These are phyloP conservation scores for Aspergillus bridgeri DNA, from an alignment of 495 filamentous ascomycete genomes.

Conservation along the genomic window DNA sequence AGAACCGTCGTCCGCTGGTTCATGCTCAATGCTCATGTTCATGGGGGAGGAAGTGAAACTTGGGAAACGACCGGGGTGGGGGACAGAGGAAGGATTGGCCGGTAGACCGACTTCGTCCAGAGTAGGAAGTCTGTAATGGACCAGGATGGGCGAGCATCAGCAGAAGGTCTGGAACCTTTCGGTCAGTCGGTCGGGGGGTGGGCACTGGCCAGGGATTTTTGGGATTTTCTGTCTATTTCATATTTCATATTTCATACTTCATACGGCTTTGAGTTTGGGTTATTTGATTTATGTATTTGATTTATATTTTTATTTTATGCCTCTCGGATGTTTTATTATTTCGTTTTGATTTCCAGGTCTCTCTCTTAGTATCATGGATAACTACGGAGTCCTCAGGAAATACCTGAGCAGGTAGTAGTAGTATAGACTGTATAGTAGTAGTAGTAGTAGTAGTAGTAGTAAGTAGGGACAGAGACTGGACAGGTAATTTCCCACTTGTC, in stretches of 20 bases:
- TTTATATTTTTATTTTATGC: not conserved
- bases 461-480: not conserved
- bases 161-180: conserved; percentile 7
- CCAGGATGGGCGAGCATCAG: conserved; percentile 5
- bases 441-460: no score
- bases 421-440: no score
- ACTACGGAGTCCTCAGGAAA: no score
- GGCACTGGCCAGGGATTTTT: not conserved
- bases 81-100: conserved; percentile 1
- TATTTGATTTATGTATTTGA: not conserved
- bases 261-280: no score
- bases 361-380: no score
- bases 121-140: no score
- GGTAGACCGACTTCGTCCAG: not conserved
- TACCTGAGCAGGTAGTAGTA: no score
- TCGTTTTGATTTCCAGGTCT: not conserved
- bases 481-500: conserved; percentile 1
- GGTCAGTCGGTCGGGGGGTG: conserved; percentile 1
- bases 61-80: conserved; percentile 9
- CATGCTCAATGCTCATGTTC: no score
- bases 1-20: conserved; percentile 20
- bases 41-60: conserved; percentile 13
- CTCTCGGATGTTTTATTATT: not conserved
- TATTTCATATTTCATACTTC: not conserved
- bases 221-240: not conserved